Base-by-base conservation (phyloP, 2,329 filamentous ascomycete genomes). In the Colletotrichum acutatum region DNA sequence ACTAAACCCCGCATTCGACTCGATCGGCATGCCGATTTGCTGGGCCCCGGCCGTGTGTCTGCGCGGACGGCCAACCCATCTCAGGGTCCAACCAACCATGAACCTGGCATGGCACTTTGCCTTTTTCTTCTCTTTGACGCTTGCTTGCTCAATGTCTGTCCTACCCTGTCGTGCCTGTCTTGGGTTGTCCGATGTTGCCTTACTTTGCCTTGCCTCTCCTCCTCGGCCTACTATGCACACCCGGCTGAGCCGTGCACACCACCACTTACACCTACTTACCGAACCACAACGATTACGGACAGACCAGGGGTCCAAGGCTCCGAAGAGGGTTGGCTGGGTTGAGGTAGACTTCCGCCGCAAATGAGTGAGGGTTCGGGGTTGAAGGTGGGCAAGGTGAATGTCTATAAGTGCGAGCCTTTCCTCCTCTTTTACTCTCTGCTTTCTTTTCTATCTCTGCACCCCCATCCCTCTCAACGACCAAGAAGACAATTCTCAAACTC, bases 31-130 rank as follows among this genome's bases (percentile, higher is more conserved):
- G 30, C 52, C 70, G 66, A 63, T 58, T 53, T 72, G 59, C 69
- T 72, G 69, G 69, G 57, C 37, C 14, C 37, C 22, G 19, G 32
- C 32, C 58, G 28, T 57, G 24, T 66, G 24, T 42, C 53, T 66
- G 53, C 28, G 26, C 28, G 58, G 62, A 57, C 57, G 65, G 65
- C 65, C 57, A 67, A 24, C 26, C 56, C 68, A 60, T 61, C 64
- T 69, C 70, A 70, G 70, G 70, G 54, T 70, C 59, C 70, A 60
- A 61, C 68, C 70, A 70, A 72, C 70, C 70, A 72, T 72, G 66
- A 70, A 60, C 70, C 70, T 32, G 62, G 60, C 54, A 32, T 53
- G 52, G n/a, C 2, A 54, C 59, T 6, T 26, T 37, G 3, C 16
- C 12, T 12, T 28, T 22, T 49, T n/a, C 24, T 32, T 32, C 9